Conservation (phyloP, 192 early-diverging fungal species). For the Coemansia sp. region DNA sequence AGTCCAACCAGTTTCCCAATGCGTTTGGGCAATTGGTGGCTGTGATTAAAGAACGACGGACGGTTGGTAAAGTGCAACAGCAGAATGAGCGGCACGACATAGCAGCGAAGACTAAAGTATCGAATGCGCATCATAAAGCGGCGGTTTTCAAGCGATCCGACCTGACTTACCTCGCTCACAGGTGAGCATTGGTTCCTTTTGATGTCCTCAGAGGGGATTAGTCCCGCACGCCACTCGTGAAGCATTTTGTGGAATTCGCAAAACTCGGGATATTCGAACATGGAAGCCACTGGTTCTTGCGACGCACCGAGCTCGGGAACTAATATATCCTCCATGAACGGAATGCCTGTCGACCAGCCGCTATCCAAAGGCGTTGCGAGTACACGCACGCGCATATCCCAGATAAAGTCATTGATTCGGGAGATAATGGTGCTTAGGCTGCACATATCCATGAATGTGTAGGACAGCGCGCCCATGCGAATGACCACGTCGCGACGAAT, state of each 20-base stretch:
- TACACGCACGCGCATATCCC: slow-evolving; percentile 33
- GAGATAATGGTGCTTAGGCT: slow-evolving; percentile 29
- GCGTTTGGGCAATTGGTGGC: slow-evolving; percentile 11
- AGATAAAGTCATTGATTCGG: slow-evolving; percentile 41
- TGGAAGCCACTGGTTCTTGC: slow-evolving; percentile 6
- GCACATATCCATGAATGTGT: slow-evolving; percentile 40
- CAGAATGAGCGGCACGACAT: slow-evolving; percentile 26
- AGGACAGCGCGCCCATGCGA: slow-evolving; percentile 38
- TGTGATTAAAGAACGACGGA: slow-evolving; percentile 39
- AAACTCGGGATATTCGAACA: slow-evolving; percentile 44
- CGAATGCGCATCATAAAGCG: slow-evolving; percentile 44
- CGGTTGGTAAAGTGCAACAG: slow-evolving; percentile 44
- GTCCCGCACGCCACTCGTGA: slow-evolving; percentile 19
- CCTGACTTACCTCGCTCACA: slow-evolving; percentile 9
- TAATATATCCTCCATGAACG: slow-evolving; percentile 10
- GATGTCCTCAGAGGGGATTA: slow-evolving; percentile 38
- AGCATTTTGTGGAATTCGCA: slow-evolving; percentile 20
- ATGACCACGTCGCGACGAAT: slow-evolving; percentile 13
- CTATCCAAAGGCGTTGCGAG: slow-evolving; percentile 9
- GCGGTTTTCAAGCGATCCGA: slow-evolving; percentile 35
- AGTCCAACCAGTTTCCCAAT: slow-evolving; percentile 10
- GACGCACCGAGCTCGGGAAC: not conserved
- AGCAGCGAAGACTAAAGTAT: slow-evolving; percentile 48
- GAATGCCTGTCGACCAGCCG: slow-evolving; percentile 21
- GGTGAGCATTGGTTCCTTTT: slow-evolving; percentile 1